Conservation (phyloP, 164 flowering plant genomes). For the Vitis rupestris region DNA sequence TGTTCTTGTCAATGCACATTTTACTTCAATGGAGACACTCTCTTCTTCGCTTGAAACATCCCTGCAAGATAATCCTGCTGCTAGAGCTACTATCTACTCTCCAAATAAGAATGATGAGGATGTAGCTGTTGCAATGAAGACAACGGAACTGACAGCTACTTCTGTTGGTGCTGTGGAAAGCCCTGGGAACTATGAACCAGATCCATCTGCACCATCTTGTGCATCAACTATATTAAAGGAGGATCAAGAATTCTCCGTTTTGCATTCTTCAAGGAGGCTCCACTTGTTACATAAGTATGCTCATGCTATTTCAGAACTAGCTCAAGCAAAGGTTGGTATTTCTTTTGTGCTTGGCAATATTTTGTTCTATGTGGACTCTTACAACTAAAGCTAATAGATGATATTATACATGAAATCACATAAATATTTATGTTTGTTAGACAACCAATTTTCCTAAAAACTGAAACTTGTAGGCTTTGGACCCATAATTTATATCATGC, state of each 20-base stretch:
- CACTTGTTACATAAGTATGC: slow-evolving; percentile 38
- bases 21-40: slow-evolving; percentile 34
- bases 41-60: slow-evolving; percentile 42
- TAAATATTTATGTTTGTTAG: too few relatives aligned
- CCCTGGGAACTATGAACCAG: slow-evolving; percentile 11
- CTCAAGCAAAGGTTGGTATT: slow-evolving; percentile 39
- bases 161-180: slow-evolving; percentile 21
- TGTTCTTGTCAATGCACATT: slow-evolving; percentile 48
- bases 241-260: slow-evolving; percentile 24
- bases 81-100: slow-evolving; percentile 12
- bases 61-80: slow-evolving; percentile 21
- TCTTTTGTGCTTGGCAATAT: neutral
- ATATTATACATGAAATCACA: too few relatives aligned
- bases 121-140: slow-evolving; percentile 10
- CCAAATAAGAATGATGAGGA: slow-evolving; percentile 24
- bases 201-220: slow-evolving; percentile 18
- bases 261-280: slow-evolving; percentile 47
- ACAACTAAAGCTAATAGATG: too few relatives aligned
- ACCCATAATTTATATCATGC: too few relatives aligned
- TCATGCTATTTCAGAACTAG: slow-evolving; percentile 36
- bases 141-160: slow-evolving; percentile 15
- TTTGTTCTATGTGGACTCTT: neutral
- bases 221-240: slow-evolving; percentile 25
- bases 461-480: too few relatives aligned
- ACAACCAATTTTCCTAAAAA: too few relatives aligned